phyloP scores from a whole-genome alignment of 306 rosid genomes.

The Rosa chinensis region DNA sequence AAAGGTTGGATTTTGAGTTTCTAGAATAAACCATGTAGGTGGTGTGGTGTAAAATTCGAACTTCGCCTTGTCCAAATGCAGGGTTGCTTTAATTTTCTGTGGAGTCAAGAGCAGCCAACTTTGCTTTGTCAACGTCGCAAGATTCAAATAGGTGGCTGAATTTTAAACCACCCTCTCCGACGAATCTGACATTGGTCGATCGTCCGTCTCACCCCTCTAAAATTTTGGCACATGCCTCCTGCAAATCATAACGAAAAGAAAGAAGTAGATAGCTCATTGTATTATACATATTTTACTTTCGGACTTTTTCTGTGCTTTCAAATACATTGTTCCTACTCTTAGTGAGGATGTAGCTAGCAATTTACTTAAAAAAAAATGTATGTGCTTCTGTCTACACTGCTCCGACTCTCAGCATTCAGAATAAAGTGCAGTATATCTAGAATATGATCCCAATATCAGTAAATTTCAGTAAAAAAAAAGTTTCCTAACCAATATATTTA shows the following conservation, averaged over 20 bases:
- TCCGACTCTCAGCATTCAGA: background rate
- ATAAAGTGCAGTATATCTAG: background rate
- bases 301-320: background rate
- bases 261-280: background rate
- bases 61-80: too few relatives aligned
- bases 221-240: background rate
- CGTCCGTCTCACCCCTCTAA: background rate
- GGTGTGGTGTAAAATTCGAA: too few relatives aligned
- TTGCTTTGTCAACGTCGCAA: background rate
- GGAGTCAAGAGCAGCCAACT: too few relatives aligned
- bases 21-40: too few relatives aligned
- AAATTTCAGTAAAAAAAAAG: background rate
- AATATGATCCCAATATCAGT: background rate
- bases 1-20: too few relatives aligned
- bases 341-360: too few relatives aligned
- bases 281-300: background rate
- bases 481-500: slow-evolving; percentile 16
- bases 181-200: too few relatives aligned
- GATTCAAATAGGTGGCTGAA: too few relatives aligned
- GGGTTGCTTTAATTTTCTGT: too few relatives aligned
- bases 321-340: background rate
- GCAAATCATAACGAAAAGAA: background rate
- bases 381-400: too few relatives aligned
- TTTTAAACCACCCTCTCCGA: too few relatives aligned
- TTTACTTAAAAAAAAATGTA: too few relatives aligned